Base-by-base conservation (phyloP, 1,139 yeast species). In the Zhuliangozyma blackwelliae region DNA sequence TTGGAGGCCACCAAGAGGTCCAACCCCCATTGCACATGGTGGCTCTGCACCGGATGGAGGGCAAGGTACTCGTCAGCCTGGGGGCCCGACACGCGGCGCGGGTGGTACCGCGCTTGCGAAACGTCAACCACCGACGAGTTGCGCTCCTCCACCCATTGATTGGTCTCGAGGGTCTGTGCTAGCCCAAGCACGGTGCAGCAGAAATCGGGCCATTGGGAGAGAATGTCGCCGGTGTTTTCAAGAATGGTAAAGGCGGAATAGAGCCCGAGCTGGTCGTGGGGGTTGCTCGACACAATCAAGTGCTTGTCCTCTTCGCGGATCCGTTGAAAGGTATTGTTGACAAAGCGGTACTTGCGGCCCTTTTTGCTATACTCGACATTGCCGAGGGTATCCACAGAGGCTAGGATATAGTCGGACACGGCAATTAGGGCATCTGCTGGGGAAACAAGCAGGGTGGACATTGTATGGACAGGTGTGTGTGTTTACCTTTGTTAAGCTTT, bases 271-370 rank as follows among this genome's bases (percentile, higher is more conserved):
- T 65, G 61, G 29, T 65, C 57, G 25, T 63, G 65, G 0, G 69
- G 65, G 33, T 61, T 55, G 10, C 3, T 9, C 3, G 23, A 22
- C 20, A 75, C 62, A n/a, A 75, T 58, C 30, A 76, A 55, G 46
- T 72, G 76, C 50, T 75, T 76, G 41, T 72, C 72, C 48, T 72
- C 77, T 39, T 71, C 77, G 33, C 73, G 61, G 13, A 76, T 60
- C 39, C 80, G 52, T 41, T 72, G 75, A 46, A 75, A 75, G 28
- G 61, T 59, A 40, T 75, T 73, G 46, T 71, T 66, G 35, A 75
- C 72, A 38, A 72, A 68, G 34, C 72, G 67, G 51, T 75, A 76
- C 48, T 71, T 72, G 35, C 79, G 57, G 11, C 81, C 80, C 46
- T 72, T 73, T 42, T 66, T 69, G 46, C 63, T 63, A 51, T 69